A percentile compares a stretch with the other conserved stretches of the same genome.
Evolutionary conservation across 768 basidiomycete genomes (phyloP).

Genomic region (Daedaleopsis sinensis): DNA sequence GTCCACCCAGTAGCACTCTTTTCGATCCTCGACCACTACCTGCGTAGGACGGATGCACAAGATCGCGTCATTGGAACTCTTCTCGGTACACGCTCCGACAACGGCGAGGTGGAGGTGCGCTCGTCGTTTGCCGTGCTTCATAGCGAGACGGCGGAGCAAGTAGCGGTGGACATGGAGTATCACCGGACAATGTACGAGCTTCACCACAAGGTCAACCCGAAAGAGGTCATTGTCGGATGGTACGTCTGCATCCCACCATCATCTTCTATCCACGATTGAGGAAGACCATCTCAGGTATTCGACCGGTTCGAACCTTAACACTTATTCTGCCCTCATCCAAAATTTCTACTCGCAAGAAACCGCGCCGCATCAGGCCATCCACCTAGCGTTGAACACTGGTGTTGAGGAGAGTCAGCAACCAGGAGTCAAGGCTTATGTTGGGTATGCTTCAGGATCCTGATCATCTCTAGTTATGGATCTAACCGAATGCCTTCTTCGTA

Average conservation of each 20-base stretch:
- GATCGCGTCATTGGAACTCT: slow-evolving; percentile 95
- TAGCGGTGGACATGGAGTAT: slow-evolving; percentile 96
- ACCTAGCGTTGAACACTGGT: slow-evolving; percentile 89
- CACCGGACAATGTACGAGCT: slow-evolving; percentile 92
- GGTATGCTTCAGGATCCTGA: slow-evolving; percentile 46
- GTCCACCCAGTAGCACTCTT: slow-evolving; percentile 93
- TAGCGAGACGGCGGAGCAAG: slow-evolving; percentile 89
- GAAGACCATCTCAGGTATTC: slow-evolving; percentile 76
- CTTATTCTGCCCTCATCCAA: slow-evolving; percentile 95
- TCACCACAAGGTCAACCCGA: slow-evolving; percentile 80
- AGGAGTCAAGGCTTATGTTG: slow-evolving; percentile 86
- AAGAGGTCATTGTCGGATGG: slow-evolving; percentile 96
- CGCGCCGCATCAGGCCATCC: slow-evolving; percentile 84
- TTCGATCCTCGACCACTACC: slow-evolving; percentile 95
- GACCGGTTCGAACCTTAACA: slow-evolving; percentile 88
- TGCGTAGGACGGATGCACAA: slow-evolving; percentile 80
- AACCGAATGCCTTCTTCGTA: slow-evolving; percentile 30
- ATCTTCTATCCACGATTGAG: background rate
- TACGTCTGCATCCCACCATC: slow-evolving; percentile 41
- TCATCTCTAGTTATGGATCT: background rate
- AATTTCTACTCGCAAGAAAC: slow-evolving; percentile 97
- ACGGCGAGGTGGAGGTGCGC: slow-evolving; percentile 65
- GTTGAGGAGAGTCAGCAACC: slow-evolving; percentile 61
- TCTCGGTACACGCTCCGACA: slow-evolving; percentile 74
- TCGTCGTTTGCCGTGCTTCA: slow-evolving; percentile 92